phyloP scores from a whole-genome alignment of 108 stramenopile genomes.

The Pseudonitzschia multistriata region DNA sequence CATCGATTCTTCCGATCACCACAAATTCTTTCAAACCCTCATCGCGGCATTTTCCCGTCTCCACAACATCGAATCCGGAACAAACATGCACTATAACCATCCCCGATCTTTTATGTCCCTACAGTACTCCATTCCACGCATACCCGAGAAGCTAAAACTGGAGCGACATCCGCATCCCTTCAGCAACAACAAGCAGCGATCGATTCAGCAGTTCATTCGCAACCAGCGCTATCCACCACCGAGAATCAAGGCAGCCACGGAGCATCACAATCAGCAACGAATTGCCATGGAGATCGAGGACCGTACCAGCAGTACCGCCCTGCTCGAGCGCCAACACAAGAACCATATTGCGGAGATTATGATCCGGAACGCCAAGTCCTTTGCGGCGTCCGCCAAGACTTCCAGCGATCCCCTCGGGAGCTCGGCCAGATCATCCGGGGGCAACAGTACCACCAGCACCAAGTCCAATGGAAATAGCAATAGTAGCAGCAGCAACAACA shows the following conservation, averaged over 20 bases:
- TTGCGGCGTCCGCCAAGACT: neutral
- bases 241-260: neutral
- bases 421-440: neutral
- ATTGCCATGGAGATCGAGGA: neutral
- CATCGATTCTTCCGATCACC: too few relatives aligned
- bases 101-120: too few relatives aligned
- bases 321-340: neutral
- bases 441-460: too few relatives aligned
- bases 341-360: neutral
- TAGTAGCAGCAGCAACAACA: neutral
- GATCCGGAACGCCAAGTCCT: neutral
- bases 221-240: neutral
- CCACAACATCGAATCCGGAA: too few relatives aligned
- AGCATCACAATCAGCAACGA: neutral
- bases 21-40: too few relatives aligned
- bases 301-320: neutral
- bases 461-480: neutral
- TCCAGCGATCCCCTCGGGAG: neutral
- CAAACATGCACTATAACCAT: too few relatives aligned
- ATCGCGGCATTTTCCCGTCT: too few relatives aligned
- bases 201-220: too few relatives aligned
- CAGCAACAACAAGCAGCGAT: too few relatives aligned
- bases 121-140: too few relatives aligned
- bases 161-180: too few relatives aligned
- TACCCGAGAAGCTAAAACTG: too few relatives aligned